Evolutionary conservation across 2,329 filamentous ascomycete species (phyloP).

Genomic region (Lomentospora prolificans): DNA sequence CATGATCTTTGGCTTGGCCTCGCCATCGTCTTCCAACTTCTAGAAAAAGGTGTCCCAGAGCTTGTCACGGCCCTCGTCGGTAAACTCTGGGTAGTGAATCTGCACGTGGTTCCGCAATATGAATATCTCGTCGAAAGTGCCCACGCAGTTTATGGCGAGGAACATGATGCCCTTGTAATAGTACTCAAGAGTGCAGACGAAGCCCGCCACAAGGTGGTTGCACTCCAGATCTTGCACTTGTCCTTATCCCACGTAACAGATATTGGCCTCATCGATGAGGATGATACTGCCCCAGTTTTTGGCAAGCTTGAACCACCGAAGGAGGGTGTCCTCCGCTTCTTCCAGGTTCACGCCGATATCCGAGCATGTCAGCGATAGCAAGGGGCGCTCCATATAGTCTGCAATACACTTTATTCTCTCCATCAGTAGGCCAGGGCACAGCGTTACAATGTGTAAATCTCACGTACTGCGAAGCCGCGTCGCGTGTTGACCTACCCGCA

Average conservation of each 20-base stretch:
- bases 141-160: conserved; percentile 20
- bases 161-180: conserved; percentile 22
- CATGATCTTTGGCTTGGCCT: conserved; percentile 15
- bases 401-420: conserved; percentile 22
- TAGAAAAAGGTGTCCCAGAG: conserved; percentile 21
- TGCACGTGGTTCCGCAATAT: conserved; percentile 21
- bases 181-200: conserved; percentile 17
- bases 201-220: conserved; percentile 13
- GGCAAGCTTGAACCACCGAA: conserved; percentile 13
- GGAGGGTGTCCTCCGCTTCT: conserved; percentile 12
- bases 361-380: conserved; percentile 13
- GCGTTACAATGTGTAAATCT: too few relatives aligned
- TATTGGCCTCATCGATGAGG: conserved; percentile 20
- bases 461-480: too few relatives aligned
- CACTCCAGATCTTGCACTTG: conserved; percentile 12
- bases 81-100: conserved; percentile 18
- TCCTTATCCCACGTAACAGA: conserved; percentile 14
- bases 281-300: conserved; percentile 19
- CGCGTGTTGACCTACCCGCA: conserved; percentile 18
- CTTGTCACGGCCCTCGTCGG: conserved; percentile 15
- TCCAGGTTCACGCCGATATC: conserved; percentile 12
- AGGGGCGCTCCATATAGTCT: conserved; percentile 14
- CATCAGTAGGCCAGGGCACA: too few relatives aligned
- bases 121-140: conserved; percentile 21
- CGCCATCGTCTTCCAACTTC: conserved; percentile 18